Base-by-base conservation (phyloP, 306 rosid genomes). In the Cucumis hystrix region DNA sequence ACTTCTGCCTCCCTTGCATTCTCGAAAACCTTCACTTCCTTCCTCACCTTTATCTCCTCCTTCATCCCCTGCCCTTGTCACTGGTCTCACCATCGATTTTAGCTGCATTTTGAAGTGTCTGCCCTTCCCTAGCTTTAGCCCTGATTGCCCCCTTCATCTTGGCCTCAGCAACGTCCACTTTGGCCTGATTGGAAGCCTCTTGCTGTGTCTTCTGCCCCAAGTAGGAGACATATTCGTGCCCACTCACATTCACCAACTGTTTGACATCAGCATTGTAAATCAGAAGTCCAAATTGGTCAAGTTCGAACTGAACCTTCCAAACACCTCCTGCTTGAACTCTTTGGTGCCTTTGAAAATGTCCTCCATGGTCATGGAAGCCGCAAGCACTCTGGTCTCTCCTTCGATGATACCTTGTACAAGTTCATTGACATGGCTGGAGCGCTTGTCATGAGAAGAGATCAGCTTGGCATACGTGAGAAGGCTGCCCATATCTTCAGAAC, bases 181-280 rank as follows among this genome's bases (percentile, higher is more conserved):
- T 87, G 0, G 89, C 93, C 64, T 87, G 91, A 30, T 91, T 88
- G 0, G 85, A 88, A 0, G 90, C 90, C 45, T 87, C 91, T 85
- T 87, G 86, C 77, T 91, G 91, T 1, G 87, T 90, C 81, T 91
- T 91, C 74, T 88, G 87, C 0, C 90, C 96, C 59, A 91, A 39
- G 13, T 87, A 88, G 8, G 88, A 84, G 85, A 91, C 88, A 59
- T 91, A 91, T 52, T 91, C 93, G 1, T 87, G 96, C 1, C 89
- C 89, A 0, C 65, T 84, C 14, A 85, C 87, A 51, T 91, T 90
- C 7, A 84, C 91, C 2, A 88, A 55, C 49, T 86, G 89, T 33
- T 91, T 87, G 3, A 88, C 89, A 33, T 91, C 88, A 8, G 93
- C 90, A 28, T 87, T 91, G 79, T 91, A 91, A 7, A 91, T 88